Conservation (phyloP, 2,329 filamentous ascomycete genomes). For the Exophiala spinifera region DNA sequence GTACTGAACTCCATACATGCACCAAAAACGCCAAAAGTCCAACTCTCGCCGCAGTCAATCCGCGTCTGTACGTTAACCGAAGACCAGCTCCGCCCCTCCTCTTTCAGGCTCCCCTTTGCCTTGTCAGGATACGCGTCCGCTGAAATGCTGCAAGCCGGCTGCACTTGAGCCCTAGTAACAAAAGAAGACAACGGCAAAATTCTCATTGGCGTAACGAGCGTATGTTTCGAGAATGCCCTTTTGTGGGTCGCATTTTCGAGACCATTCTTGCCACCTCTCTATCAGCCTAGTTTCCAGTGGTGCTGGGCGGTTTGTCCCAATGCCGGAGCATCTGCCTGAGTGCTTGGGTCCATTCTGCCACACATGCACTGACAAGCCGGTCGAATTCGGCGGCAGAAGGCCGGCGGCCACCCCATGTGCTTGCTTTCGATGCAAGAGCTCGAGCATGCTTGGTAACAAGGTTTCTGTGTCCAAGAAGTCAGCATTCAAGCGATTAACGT, state of each 20-base stretch:
- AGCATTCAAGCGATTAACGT: neutral
- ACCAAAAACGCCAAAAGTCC: neutral
- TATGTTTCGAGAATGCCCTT: neutral
- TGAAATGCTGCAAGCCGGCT: neutral
- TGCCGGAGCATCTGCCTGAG: slow-evolving; percentile 65
- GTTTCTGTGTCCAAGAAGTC: slow-evolving; percentile 42
- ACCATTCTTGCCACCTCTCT: neutral
- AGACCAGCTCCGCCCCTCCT: slow-evolving; percentile 5
- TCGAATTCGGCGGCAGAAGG: slow-evolving; percentile 57
- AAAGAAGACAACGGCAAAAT: neutral
- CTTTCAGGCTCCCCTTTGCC: neutral
- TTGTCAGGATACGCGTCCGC: neutral
- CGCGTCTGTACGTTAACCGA: neutral
- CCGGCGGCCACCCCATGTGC: slow-evolving; percentile 65
- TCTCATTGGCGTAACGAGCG: neutral
- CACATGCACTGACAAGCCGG: slow-evolving; percentile 61
- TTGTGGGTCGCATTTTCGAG: neutral
- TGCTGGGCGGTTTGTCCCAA: slow-evolving; percentile 61
- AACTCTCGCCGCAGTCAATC: neutral
- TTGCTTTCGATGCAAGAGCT: slow-evolving; percentile 58
- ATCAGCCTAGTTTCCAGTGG: slow-evolving; percentile 28
- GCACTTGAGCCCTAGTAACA: neutral
- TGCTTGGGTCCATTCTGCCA: slow-evolving; percentile 64
- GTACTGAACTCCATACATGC: too few relatives aligned
- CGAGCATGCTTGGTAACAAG: slow-evolving; percentile 61